These are phyloP conservation scores for Chrysochromulina tobinii DNA, from an alignment of 78 protist genomes.

Conservation along the genomic window DNA sequence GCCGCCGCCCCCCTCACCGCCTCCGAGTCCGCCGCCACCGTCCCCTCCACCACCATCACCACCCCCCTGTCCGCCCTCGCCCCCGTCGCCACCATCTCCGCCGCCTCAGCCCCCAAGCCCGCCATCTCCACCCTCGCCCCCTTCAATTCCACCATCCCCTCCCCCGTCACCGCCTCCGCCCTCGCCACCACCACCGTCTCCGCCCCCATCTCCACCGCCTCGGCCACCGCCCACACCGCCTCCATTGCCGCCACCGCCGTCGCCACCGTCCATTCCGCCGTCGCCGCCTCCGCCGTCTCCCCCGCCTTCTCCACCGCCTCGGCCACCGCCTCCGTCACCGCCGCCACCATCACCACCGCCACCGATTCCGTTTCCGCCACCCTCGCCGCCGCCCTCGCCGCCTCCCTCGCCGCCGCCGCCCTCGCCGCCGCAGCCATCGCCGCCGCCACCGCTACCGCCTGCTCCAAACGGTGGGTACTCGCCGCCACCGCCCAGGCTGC, in stretches of 20 bases:
- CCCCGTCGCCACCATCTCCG: neutral
- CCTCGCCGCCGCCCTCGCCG: no score
- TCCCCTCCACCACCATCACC: neutral
- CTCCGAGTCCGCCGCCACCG: neutral
- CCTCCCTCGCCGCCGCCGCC: no score
- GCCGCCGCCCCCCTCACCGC: neutral
- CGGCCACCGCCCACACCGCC: neutral
- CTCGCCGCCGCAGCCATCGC: no score
- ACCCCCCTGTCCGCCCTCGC: neutral
- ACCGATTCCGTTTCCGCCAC: no score
- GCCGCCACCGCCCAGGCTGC: no score
- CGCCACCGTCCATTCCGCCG: neutral
- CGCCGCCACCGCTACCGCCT: no score
- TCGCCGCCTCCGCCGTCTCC: no score
- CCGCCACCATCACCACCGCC: no score
- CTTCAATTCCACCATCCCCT: neutral
- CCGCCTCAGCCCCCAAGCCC: neutral
- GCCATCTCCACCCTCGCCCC: neutral
- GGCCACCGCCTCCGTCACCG: no score
- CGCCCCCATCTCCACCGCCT: neutral
- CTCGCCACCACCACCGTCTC: neutral
- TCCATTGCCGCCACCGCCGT: neutral
- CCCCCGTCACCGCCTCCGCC: neutral
- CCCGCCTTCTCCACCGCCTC: no score
- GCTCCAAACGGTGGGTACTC: no score